A percentile compares a stretch with the other conserved stretches of the same genome.
These are phyloP conservation scores for Colletotrichum lini DNA, from an alignment of 2,329 filamentous ascomycete genomes.

Conservation along the genomic window DNA sequence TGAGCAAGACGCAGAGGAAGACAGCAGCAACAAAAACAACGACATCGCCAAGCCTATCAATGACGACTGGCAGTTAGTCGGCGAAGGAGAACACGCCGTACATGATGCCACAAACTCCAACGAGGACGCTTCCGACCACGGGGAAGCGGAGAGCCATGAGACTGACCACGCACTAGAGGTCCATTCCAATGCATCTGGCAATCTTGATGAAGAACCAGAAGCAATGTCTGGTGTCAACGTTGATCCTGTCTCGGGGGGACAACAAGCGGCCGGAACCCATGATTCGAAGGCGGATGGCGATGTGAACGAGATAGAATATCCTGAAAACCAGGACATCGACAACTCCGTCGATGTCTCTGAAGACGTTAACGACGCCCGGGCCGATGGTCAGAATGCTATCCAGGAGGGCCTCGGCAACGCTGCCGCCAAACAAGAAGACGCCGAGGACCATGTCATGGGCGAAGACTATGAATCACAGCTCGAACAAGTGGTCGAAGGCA, in stretches of 20 bases:
- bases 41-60: background rate
- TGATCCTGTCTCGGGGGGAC: conserved; percentile 32
- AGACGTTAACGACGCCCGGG: conserved; percentile 12
- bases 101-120: conserved; percentile 44
- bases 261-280: conserved; percentile 20
- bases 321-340: conserved; percentile 55
- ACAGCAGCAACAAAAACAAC: background rate
- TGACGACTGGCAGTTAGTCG: conserved; percentile 32
- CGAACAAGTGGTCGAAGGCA: conserved; percentile 3
- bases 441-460: conserved; percentile 11
- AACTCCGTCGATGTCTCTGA: conserved; percentile 45
- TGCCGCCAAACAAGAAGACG: conserved; percentile 9
- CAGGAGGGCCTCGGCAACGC: conserved; percentile 31
- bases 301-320: conserved; percentile 51
- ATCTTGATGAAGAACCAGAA: conserved; percentile 1
- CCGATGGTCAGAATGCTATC: background rate
- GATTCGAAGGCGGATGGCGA: conserved; percentile 37
- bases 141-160: conserved; percentile 23
- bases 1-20: conserved; percentile 8
- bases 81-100: background rate
- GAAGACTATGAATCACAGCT: conserved; percentile 7
- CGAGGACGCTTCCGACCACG: conserved; percentile 16
- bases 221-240: background rate
- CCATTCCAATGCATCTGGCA: conserved; percentile 43
- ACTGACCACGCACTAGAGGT: conserved; percentile 42